phyloP scores from a whole-genome alignment of 2,329 filamentous ascomycete species.

The Cyphellophora europaea region DNA sequence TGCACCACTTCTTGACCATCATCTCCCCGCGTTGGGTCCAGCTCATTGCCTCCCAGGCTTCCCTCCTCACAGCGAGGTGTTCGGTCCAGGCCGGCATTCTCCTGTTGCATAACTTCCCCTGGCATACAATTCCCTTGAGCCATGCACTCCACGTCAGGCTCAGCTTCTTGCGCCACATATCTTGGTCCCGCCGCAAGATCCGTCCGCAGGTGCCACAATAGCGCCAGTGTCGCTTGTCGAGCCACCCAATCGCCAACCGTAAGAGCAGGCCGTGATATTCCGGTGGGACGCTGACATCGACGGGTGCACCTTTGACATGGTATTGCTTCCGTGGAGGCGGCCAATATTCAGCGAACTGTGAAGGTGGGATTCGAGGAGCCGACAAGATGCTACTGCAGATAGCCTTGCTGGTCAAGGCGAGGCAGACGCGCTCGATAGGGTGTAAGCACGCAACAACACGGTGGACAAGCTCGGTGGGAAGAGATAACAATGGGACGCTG shows the following conservation, averaged over 20 bases:
- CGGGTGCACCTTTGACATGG: neutral
- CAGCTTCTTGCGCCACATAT: slow-evolving; percentile 11
- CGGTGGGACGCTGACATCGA: slow-evolving; percentile 7
- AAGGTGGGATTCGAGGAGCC: slow-evolving; percentile 8
- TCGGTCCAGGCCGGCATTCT: too few relatives aligned
- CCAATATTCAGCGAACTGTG: slow-evolving; percentile 7
- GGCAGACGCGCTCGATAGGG: slow-evolving; percentile 17
- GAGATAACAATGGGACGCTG: too few relatives aligned
- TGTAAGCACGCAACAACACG: slow-evolving; percentile 14
- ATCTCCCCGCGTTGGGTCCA: too few relatives aligned
- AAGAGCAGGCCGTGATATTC: slow-evolving; percentile 10
- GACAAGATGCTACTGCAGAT: slow-evolving; percentile 8
- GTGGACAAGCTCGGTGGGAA: slow-evolving; percentile 15
- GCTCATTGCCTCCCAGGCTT: too few relatives aligned
- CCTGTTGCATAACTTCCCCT: too few relatives aligned
- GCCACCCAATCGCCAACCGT: slow-evolving; percentile 17
- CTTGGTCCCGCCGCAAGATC: slow-evolving; percentile 12
- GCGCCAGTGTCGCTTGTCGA: slow-evolving; percentile 13
- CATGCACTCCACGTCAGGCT: too few relatives aligned
- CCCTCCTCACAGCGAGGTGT: too few relatives aligned
- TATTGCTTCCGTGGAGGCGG: neutral
- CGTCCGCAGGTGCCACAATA: slow-evolving; percentile 15
- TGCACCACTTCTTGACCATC: too few relatives aligned
- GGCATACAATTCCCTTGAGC: too few relatives aligned
- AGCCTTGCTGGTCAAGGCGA: slow-evolving; percentile 17